Percentiles rank a stretch among this genome's conserved stretches.
These are phyloP conservation scores for Penicillium sp. DNA, from an alignment of 2,329 filamentous ascomycete species.

Conservation along the genomic window DNA sequence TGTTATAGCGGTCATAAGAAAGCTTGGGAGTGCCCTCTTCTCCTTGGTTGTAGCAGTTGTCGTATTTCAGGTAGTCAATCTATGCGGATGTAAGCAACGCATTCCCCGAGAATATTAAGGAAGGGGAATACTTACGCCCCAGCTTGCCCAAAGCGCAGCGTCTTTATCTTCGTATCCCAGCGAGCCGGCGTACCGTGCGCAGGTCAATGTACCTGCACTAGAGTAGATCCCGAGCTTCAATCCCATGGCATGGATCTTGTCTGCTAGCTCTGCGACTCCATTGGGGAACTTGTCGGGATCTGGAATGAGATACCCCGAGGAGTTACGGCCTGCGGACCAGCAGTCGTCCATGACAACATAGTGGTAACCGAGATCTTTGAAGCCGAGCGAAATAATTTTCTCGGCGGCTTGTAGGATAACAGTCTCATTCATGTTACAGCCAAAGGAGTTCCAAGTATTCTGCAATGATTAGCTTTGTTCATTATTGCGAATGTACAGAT, in stretches of 20 bases:
- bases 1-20: constrained; percentile 50
- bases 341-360: constrained; percentile 56
- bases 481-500: background rate
- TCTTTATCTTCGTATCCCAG: constrained; percentile 55
- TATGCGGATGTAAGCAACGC: background rate
- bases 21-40: constrained; percentile 50
- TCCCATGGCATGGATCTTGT: constrained; percentile 50
- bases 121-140: constrained; percentile 45
- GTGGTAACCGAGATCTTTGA: constrained; percentile 48
- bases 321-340: constrained; percentile 50
- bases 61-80: constrained; percentile 55
- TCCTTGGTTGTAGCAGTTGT: constrained; percentile 59
- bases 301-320: constrained; percentile 45
- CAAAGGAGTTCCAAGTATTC: constrained; percentile 46
- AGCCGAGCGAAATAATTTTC: constrained; percentile 44
- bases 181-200: constrained; percentile 43
- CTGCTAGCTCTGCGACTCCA: constrained; percentile 50
- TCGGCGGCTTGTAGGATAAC: constrained; percentile 47
- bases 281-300: constrained; percentile 49
- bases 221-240: constrained; percentile 57
- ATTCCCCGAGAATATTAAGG: accelerated
- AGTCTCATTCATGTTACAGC: constrained; percentile 47
- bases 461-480: background rate
- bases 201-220: constrained; percentile 37
- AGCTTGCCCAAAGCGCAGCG: constrained; percentile 53